Percentiles rank a stretch among this genome's conserved stretches.
phyloP scores from a whole-genome alignment of 2,329 filamentous ascomycete species.

The Aspergillus fumigatiaffinis region DNA sequence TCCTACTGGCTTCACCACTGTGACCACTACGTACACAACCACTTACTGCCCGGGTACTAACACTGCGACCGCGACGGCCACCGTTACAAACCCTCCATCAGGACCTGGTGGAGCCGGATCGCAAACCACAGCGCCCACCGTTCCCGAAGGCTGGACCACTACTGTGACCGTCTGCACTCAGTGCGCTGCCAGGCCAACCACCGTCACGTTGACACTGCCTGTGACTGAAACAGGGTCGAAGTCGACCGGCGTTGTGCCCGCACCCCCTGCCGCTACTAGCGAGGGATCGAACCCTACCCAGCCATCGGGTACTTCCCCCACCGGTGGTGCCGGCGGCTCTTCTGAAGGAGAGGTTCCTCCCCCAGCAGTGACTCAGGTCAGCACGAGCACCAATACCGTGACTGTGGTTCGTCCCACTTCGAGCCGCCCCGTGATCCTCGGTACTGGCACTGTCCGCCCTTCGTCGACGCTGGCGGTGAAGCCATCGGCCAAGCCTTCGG shows the following conservation, averaged over 20 bases:
- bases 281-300: background rate
- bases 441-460: constrained; percentile 3
- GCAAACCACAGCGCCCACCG: constrained; percentile 17
- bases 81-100: constrained; percentile 15
- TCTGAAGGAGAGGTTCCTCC: constrained; percentile 1
- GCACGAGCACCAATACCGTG: constrained; percentile 2
- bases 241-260: constrained; percentile 3
- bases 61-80: constrained; percentile 27
- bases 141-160: constrained; percentile 39
- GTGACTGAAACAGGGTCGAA: constrained; percentile 6
- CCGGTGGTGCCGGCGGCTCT: constrained; percentile 1
- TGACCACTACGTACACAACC: constrained; percentile 37
- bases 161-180: constrained; percentile 38
- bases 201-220: constrained; percentile 35
- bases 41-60: constrained; percentile 33
- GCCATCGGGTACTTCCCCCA: background rate
- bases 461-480: constrained; percentile 14
- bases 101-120: constrained; percentile 14
- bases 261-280: background rate
- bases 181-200: constrained; percentile 37
- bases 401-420: background rate
- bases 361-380: background rate
- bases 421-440: constrained; percentile 6
- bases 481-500: constrained; percentile 9
- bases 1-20: constrained; percentile 41